Percentiles rank a stretch among this genome's conserved stretches.
Evolutionary conservation across 2,329 filamentous ascomycete genomes (phyloP).

Genomic region (Sphaceloma murrayae): DNA sequence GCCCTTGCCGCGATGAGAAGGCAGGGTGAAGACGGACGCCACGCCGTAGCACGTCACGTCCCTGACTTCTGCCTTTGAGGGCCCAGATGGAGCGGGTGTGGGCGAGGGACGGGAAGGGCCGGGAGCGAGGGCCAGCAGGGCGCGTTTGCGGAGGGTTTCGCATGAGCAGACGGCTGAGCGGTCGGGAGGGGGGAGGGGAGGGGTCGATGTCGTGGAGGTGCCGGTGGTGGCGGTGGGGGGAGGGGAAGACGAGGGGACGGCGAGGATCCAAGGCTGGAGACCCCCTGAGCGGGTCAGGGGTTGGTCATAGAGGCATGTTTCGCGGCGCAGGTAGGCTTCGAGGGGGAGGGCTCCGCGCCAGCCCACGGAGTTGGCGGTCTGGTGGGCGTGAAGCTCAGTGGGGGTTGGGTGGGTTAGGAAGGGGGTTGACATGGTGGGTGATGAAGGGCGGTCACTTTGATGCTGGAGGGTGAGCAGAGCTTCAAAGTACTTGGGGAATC

Average conservation of each 20-base stretch:
- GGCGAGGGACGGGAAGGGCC: no score
- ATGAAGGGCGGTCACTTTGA: no score
- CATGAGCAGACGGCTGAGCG: slow-evolving; percentile 46
- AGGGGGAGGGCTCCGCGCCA: slow-evolving; percentile 50
- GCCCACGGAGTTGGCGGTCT: slow-evolving; percentile 44
- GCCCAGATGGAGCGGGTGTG: no score
- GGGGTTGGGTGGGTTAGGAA: slow-evolving; percentile 46
- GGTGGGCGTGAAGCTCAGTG: slow-evolving; percentile 44
- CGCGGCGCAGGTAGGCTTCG: slow-evolving; percentile 49
- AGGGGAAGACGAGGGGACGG: slow-evolving; percentile 38
- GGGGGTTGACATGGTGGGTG: slow-evolving; percentile 27
- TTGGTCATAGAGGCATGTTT: slow-evolving; percentile 43
- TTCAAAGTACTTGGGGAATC: no score
- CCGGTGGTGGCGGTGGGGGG: no score
- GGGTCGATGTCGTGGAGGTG: no score
- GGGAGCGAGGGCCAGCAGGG: slow-evolving; percentile 32
- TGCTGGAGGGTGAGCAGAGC: no score
- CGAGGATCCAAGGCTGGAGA: slow-evolving; percentile 51
- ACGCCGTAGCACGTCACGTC: slow-evolving; percentile 63
- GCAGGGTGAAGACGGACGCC: slow-evolving; percentile 65
- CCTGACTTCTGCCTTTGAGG: slow-evolving; percentile 35
- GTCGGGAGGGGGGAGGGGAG: slow-evolving; percentile 22
- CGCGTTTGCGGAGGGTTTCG: slow-evolving; percentile 45
- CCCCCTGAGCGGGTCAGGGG: slow-evolving; percentile 45
- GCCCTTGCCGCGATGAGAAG: slow-evolving; percentile 56